Evolutionary conservation across 768 basidiomycete genomes (phyloP).

Genomic region (Mrakia blollopis): DNA sequence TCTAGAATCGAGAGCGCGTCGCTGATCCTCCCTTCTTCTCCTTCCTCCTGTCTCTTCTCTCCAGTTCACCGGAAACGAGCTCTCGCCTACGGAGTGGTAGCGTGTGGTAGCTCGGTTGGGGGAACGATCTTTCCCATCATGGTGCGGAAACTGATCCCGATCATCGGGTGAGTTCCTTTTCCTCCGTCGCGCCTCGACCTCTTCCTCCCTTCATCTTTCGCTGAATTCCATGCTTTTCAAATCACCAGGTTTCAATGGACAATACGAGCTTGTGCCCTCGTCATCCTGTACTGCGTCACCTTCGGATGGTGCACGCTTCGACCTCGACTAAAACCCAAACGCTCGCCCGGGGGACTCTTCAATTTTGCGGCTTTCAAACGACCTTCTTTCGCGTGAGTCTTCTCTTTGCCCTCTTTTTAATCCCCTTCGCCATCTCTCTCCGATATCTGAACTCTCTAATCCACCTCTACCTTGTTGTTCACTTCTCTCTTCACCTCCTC

Average conservation of each 20-base stretch:
- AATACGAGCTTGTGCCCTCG: slow-evolving; percentile 27
- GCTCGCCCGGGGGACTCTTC: slow-evolving; percentile 29
- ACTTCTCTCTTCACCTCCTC: too few species aligned
- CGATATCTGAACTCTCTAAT: too few species aligned
- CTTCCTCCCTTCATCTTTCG: background rate
- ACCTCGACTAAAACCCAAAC: slow-evolving; percentile 30
- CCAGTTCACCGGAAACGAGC: slow-evolving; percentile 56
- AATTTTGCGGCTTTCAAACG: slow-evolving; percentile 30
- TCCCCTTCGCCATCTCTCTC: background rate
- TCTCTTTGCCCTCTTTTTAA: too few species aligned
- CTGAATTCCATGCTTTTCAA: too few species aligned
- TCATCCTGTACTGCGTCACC: slow-evolving; percentile 19
- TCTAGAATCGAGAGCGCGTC: background rate
- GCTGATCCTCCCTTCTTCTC: background rate
- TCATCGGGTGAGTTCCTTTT: slow-evolving; percentile 19
- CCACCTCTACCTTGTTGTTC: too few species aligned
- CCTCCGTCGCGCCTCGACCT: too few species aligned
- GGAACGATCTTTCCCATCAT: slow-evolving; percentile 63
- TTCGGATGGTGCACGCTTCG: slow-evolving; percentile 30
- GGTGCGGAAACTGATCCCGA: slow-evolving; percentile 38
- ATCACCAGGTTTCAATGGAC: slow-evolving; percentile 28
- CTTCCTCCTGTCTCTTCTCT: background rate
- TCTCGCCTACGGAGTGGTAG: slow-evolving; percentile 65
- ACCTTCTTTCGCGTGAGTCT: slow-evolving; percentile 5
- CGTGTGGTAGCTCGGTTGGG: slow-evolving; percentile 65